phyloP scores from a whole-genome alignment of 2,329 filamentous ascomycete genomes.

The Neofusicoccum parvum region DNA sequence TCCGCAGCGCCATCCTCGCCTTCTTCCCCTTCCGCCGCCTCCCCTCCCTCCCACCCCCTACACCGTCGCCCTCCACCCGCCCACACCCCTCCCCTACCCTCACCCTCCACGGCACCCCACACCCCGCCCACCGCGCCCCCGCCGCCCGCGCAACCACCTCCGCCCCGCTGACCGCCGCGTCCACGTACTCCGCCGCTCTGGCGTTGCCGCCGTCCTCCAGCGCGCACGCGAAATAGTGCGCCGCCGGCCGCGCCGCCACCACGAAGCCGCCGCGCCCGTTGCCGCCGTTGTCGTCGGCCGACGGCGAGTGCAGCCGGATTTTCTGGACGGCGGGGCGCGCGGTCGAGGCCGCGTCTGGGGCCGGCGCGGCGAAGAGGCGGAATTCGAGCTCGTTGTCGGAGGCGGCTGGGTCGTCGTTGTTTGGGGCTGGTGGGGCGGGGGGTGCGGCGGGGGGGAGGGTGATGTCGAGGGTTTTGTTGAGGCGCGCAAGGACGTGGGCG shows the following conservation, averaged over 20 bases:
- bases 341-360: too few species aligned
- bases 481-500: background rate
- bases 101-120: background rate
- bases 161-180: background rate
- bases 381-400: background rate
- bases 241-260: background rate
- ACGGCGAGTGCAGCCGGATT: background rate
- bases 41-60: background rate
- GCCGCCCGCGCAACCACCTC: background rate
- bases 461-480: background rate
- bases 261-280: background rate
- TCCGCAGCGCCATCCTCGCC: slow-evolving; percentile 5
- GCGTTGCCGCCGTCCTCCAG: background rate
- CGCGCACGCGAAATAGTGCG: slow-evolving; percentile 2
- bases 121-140: background rate
- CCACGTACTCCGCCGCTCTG: background rate
- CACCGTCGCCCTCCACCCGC: background rate
- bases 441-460: background rate
- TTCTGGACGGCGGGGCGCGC: too few species aligned
- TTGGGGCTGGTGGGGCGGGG: background rate
- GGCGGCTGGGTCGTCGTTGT: background rate
- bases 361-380: slow-evolving; percentile 11
- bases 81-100: background rate
- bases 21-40: background rate
- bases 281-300: too few species aligned